Base-by-base conservation (phyloP, 1,284 basidiomycete genomes). In the Rhodotorula sp. region DNA sequence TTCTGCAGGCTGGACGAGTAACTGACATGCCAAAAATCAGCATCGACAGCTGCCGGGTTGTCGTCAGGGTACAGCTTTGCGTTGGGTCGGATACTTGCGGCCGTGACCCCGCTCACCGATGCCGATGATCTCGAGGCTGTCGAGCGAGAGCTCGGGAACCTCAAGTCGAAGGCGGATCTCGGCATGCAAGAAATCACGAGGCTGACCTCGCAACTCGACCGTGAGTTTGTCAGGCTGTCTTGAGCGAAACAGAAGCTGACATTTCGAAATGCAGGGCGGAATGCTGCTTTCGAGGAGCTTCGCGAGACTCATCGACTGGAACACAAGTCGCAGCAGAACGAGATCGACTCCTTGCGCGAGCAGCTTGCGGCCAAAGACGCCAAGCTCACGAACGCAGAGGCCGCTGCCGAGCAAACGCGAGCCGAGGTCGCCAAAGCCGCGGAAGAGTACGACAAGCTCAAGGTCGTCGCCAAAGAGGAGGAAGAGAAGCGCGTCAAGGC, bases 401-500 rank as follows among this genome's bases (percentile, higher is more conserved):
- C 68, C 83, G 16, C 82, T 81, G 86, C 85, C 69, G 85, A 85
- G 49, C 84, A 63, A 39, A 72, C 66, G 0, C 61, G 87, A 57
- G 84, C 84, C 20, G 91, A 93, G 77, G 79, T 93, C 1, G 80
- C 82, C 15, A 90, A 65, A 10, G 77, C 83, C 12, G 77, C 81
- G 0, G 73, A 80, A 21, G 67, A 74, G 64, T 67, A 71, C 68
- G 62, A 69, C 67, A 87, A 87, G 69, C 83, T 86, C 3, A 89
- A 88, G 75, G 84, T 83, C 18, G 73, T 84, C 3, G 88, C 88
- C 2, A 95, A 91, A 80, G 93, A 96, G 75, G 94, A 97, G 80
- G 94, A 97, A 80, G 94, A 97, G 81, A 97, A 97, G 81, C 88
- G 94, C 20, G 87, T 88, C n/a, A 97, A 97, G 80, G 93, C 93